These are phyloP conservation scores for Omphalotus guepiniiformis DNA, from an alignment of 768 basidiomycete species.

Conservation along the genomic window DNA sequence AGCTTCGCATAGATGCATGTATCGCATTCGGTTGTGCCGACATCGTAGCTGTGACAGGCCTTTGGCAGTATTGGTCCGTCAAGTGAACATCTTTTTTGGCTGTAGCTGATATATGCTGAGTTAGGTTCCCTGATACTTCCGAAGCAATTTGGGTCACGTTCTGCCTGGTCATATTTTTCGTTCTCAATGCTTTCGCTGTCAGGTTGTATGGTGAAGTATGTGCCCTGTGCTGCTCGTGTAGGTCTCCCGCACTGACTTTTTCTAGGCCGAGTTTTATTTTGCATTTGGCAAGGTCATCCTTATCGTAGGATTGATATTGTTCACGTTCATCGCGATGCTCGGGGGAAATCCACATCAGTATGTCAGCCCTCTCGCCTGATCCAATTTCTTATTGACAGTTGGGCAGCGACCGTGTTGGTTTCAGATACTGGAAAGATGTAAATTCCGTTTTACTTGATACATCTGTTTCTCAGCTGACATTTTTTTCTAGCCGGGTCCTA, in stretches of 20 bases:
- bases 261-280: conserved; percentile 7
- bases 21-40: conserved; percentile 8
- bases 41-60: conserved; percentile 4
- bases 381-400: background rate
- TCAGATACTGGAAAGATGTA: conserved; percentile 7
- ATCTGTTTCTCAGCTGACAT: background rate
- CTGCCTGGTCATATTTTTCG: conserved; percentile 6
- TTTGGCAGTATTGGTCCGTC: conserved; percentile 5
- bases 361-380: background rate
- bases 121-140: conserved; percentile 6
- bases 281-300: conserved; percentile 7
- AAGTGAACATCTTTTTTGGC: background rate
- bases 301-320: conserved; percentile 6
- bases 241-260: background rate
- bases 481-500: conserved; percentile 4
- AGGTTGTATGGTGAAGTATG: conserved; percentile 4
- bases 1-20: background rate
- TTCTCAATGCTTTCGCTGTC: conserved; percentile 6
- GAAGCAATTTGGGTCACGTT: conserved; percentile 7
- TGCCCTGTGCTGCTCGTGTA: background rate
- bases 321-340: conserved; percentile 7
- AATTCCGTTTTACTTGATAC: background rate
- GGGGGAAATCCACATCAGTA: conserved; percentile 6
- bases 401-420: conserved; percentile 3
- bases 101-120: background rate